Evolutionary conservation across 2,329 filamentous ascomycete genomes (phyloP).

Genomic region (Penicillium glabrum): DNA sequence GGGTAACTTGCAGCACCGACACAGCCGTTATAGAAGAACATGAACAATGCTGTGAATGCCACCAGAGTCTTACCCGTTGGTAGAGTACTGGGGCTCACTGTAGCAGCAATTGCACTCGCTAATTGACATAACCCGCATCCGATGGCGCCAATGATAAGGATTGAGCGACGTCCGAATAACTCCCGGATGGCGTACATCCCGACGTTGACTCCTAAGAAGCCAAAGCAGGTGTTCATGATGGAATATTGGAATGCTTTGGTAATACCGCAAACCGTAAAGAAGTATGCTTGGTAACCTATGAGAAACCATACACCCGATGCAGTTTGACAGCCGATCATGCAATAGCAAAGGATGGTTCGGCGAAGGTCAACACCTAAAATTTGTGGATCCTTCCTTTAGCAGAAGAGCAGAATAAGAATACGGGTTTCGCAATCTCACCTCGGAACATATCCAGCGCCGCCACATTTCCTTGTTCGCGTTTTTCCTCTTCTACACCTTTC

Average conservation of each 20-base stretch:
- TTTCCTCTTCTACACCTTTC: constrained; percentile 13
- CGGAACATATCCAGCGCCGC: constrained; percentile 13
- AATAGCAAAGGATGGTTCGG: constrained; percentile 53
- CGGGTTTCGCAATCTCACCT: background rate
- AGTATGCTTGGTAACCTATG: constrained; percentile 54
- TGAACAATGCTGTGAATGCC: constrained; percentile 36
- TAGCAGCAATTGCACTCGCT: constrained; percentile 43
- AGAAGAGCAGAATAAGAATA: background rate
- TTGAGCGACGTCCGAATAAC: constrained; percentile 47
- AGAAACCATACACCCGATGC: constrained; percentile 52
- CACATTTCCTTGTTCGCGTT: constrained; percentile 7
- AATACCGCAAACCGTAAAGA: constrained; percentile 46
- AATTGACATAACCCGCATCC: constrained; percentile 49
- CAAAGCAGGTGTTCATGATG: constrained; percentile 53
- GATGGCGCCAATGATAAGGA: constrained; percentile 50
- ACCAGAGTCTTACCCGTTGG: constrained; percentile 28
- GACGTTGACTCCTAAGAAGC: constrained; percentile 50
- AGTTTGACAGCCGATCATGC: constrained; percentile 49
- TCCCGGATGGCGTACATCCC: constrained; percentile 52
- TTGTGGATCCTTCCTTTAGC: background rate
- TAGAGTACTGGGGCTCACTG: constrained; percentile 14
- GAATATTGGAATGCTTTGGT: constrained; percentile 50
- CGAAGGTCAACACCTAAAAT: constrained; percentile 46
- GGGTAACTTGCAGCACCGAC: constrained; percentile 34
- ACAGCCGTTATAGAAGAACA: constrained; percentile 36